A percentile compares a stretch with the other conserved stretches of the same genome.
phyloP scores from a whole-genome alignment of 129 eudicot species.

The Chrysanthemum lavandulifolium region DNA sequence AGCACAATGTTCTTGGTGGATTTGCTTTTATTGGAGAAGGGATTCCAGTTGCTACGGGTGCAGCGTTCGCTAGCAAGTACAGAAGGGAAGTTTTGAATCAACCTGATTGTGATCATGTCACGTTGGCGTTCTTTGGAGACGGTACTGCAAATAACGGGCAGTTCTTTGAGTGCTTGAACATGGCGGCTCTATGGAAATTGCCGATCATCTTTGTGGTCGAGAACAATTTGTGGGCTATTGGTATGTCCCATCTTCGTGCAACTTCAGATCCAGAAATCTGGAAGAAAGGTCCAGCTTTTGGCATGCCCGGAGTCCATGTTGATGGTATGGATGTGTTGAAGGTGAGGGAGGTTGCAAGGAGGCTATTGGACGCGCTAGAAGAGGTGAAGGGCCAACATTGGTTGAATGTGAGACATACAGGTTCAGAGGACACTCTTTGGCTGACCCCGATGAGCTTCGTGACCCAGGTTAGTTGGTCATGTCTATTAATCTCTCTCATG shows the following conservation, averaged over 20 bases:
- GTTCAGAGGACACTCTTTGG: constrained; percentile 36
- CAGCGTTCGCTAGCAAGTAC: constrained; percentile 28
- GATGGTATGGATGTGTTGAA: constrained; percentile 36
- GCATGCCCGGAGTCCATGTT: constrained; percentile 30
- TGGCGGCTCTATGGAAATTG: constrained; percentile 30
- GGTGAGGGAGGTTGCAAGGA: constrained; percentile 32
- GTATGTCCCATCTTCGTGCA: constrained; percentile 34
- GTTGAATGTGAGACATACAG: constrained; percentile 32
- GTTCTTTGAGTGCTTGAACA: constrained; percentile 34
- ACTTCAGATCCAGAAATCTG: constrained; percentile 32
- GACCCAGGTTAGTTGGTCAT: constrained; percentile 20
- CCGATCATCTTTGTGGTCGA: constrained; percentile 29
- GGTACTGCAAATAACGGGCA: constrained; percentile 33
- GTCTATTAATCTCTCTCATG: not conserved
- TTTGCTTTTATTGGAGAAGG: constrained; percentile 32
- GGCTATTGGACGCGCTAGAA: constrained; percentile 28
- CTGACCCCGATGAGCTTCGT: constrained; percentile 34
- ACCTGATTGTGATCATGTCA: constrained; percentile 32
- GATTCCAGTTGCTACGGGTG: constrained; percentile 31
- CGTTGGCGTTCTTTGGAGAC: constrained; percentile 29
- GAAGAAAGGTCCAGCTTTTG: constrained; percentile 33
- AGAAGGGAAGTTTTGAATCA: constrained; percentile 30
- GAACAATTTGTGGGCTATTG: constrained; percentile 32
- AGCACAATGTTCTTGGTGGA: constrained; percentile 28
- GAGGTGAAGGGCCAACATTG: constrained; percentile 32